A percentile compares a stretch with the other conserved stretches of the same genome.
phyloP scores from a whole-genome alignment of 2,329 filamentous ascomycete species.

The Penicillium corylophilum region DNA sequence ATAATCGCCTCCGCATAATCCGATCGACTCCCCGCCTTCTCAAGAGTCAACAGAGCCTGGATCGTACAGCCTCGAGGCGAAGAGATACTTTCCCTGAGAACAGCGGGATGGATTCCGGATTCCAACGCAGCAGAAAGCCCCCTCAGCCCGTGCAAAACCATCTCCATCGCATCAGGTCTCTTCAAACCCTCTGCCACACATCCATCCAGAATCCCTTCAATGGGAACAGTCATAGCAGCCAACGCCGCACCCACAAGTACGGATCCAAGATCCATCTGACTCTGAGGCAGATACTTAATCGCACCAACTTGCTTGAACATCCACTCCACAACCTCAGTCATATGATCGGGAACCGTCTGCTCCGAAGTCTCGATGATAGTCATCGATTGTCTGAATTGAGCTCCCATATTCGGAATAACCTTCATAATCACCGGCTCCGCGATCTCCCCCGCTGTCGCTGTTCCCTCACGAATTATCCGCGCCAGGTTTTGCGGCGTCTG shows the following conservation, averaged over 20 bases:
- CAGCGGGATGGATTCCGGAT: slow-evolving; percentile 60
- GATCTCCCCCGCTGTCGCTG: background rate
- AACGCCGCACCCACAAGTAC: slow-evolving; percentile 62
- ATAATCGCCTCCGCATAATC: slow-evolving; percentile 54
- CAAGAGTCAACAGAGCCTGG: slow-evolving; percentile 58
- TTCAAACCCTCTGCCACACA: slow-evolving; percentile 63
- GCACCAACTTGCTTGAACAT: slow-evolving; percentile 55
- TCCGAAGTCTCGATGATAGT: slow-evolving; percentile 52
- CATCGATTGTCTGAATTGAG: slow-evolving; percentile 45
- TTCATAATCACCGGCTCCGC: slow-evolving; percentile 33
- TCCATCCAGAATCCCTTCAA: slow-evolving; percentile 62
- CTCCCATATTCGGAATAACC: slow-evolving; percentile 49
- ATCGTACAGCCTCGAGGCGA: slow-evolving; percentile 65
- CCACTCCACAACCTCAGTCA: slow-evolving; percentile 32
- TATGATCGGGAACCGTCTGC: slow-evolving; percentile 41
- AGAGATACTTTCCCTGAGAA: slow-evolving; percentile 60
- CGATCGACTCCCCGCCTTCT: slow-evolving; percentile 58
- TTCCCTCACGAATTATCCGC: slow-evolving; percentile 13
- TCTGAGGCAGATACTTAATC: slow-evolving; percentile 51
- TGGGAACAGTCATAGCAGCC: slow-evolving; percentile 58
- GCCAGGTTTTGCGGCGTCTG: slow-evolving; percentile 36
- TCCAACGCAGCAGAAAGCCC: slow-evolving; percentile 59
- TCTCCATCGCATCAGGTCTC: slow-evolving; percentile 58
- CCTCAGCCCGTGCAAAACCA: slow-evolving; percentile 61
- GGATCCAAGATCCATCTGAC: slow-evolving; percentile 56